Evolutionary conservation across 495 filamentous ascomycete species (phyloP), one percentile per base, ranked within the genome.

Genomic region (Cercophora scortea): DNA sequence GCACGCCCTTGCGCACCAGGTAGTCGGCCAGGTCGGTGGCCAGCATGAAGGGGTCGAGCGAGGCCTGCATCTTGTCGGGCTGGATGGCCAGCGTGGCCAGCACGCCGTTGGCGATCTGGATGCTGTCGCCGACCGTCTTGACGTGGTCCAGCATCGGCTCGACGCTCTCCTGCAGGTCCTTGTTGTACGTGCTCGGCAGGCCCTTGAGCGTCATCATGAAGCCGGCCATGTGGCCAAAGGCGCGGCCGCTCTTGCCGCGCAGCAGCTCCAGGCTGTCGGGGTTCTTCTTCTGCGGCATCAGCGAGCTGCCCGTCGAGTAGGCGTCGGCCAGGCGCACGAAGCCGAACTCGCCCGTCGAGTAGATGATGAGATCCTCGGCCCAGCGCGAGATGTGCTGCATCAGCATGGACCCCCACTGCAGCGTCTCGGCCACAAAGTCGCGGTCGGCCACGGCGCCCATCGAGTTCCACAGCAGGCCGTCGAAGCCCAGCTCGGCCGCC

Each of bases 231-330:
- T 90, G 84, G 2, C 90, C 90, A 62, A 95, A 92, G 8, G 84
- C 83, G 42, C 90, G 78, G 1, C 91, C 91, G 35, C 79, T 74
- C 75, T 96, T 96, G 15, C 91, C 92, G 6, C 92, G 79, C 33
- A 97, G 76, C 45, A 97, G 80, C 68, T 96, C 92, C 34, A 96
- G 73, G 52, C 79, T 82, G 69, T 98, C 91, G 44, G 81, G 76
- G 65, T 87, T 86, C 66, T 76, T 75, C 61, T 95, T 95, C 75
- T 98, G 90, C 42, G 90, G 90, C 90, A 96, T 95, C 41, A 95
- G 71, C 15, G 83, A 88, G 53, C 81, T 86, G 36, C 90, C 90
- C 1, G 89, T 95, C 7, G 81, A 83, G 67, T 94, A 95, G 2
- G 88, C 87, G 62, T 96, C 90, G 8, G 90, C 90, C 25, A 95